These are phyloP conservation scores for Amanita subjunquillea DNA, from an alignment of 768 basidiomycete species.

Conservation along the genomic window DNA sequence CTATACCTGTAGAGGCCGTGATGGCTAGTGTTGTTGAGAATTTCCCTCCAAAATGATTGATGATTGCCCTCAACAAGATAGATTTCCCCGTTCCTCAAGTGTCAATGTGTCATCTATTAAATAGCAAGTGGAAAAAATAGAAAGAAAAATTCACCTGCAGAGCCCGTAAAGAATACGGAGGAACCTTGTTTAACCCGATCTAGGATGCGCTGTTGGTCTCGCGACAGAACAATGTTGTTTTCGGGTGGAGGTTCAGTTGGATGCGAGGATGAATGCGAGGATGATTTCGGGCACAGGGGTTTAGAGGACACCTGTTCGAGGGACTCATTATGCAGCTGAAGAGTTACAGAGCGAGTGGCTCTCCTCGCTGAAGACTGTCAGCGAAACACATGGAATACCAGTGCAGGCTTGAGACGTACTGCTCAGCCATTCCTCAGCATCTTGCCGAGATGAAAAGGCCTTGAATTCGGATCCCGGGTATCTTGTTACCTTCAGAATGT, in stretches of 20 bases:
- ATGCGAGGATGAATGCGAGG: background rate
- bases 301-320: background rate
- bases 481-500: conserved; percentile 31
- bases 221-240: conserved; percentile 29
- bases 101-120: background rate
- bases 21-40: conserved; percentile 40
- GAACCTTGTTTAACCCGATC: conserved; percentile 43
- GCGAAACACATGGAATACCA: background rate
- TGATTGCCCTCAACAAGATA: conserved; percentile 68
- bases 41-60: conserved; percentile 29
- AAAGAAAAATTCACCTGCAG: conserved; percentile 44
- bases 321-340: background rate
- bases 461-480: conserved; percentile 43
- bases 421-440: conserved; percentile 45
- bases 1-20: conserved; percentile 75
- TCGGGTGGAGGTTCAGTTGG: conserved; percentile 3
- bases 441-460: conserved; percentile 31
- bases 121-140: background rate
- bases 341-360: background rate
- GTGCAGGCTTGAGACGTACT: conserved; percentile 11
- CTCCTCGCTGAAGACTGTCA: background rate
- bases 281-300: background rate
- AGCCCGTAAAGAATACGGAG: conserved; percentile 81
- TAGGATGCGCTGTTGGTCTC: conserved; percentile 41
- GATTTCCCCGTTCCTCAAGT: conserved; percentile 74